phyloP scores from a whole-genome alignment of 2,329 filamentous ascomycete species.

The Ophiostoma perfectum region DNA sequence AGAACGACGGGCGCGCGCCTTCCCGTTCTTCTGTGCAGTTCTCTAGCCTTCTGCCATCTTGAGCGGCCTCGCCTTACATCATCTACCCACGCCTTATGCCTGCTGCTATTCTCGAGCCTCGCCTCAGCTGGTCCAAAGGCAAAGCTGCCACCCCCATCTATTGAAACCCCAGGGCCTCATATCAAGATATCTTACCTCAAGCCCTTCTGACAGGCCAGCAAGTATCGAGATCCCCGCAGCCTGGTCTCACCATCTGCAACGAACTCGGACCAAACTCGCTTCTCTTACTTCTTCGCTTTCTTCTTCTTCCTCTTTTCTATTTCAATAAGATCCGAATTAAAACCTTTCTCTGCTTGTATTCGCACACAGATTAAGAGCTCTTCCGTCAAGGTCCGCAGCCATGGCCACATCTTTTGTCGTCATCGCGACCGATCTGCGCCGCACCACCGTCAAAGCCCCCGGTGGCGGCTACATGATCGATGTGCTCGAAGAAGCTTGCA shows the following conservation, averaged over 20 bases:
- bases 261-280: too few species aligned
- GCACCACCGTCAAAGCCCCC: constrained; percentile 75
- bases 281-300: too few species aligned
- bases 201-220: too few species aligned
- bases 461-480: constrained; percentile 78
- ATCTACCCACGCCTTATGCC: background rate
- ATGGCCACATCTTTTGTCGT: constrained; percentile 91
- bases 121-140: background rate
- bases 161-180: too few species aligned
- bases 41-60: constrained; percentile 20
- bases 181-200: background rate
- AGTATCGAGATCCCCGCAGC: too few species aligned
- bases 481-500: constrained; percentile 80
- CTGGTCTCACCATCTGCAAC: too few species aligned
- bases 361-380: constrained; percentile 27
- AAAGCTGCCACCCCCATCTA: background rate
- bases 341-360: background rate
- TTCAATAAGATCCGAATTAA: too few species aligned
- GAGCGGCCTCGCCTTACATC: background rate
- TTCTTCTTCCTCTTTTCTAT: too few species aligned
- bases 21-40: constrained; percentile 21
- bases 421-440: constrained; percentile 70
- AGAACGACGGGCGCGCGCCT: constrained; percentile 1
- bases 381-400: background rate
- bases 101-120: background rate